phyloP scores from a whole-genome alignment of 805 yeast species.

The Hanseniaspora mollemarum region DNA sequence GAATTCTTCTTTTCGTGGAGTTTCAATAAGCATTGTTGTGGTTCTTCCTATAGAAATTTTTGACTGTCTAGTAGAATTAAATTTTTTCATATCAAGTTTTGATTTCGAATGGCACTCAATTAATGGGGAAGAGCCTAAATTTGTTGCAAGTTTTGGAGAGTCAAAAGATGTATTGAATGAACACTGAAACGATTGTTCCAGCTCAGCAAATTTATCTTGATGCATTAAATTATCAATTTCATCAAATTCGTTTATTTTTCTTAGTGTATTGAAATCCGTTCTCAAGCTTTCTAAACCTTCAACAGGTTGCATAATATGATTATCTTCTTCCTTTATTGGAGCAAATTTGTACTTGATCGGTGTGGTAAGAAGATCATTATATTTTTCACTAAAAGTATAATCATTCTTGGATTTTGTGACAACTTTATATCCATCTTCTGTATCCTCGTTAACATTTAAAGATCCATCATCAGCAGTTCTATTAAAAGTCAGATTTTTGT shows the following conservation, averaged over 20 bases:
- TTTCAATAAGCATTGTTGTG: conserved; percentile 5
- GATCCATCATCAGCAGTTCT: conserved; percentile 15
- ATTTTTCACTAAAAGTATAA: background rate
- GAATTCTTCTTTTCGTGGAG: background rate
- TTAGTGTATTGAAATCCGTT: background rate
- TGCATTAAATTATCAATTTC: background rate
- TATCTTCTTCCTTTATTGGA: background rate
- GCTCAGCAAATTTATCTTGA: background rate
- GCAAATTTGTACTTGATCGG: background rate
- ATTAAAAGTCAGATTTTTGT: background rate
- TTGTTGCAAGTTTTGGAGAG: conserved; percentile 9
- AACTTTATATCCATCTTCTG: conserved; percentile 22
- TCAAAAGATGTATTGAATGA: conserved; percentile 16
- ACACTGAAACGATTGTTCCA: conserved; percentile 14
- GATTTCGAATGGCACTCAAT: conserved; percentile 11
- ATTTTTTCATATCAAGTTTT: background rate
- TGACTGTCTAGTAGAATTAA: background rate
- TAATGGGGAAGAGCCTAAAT: conserved; percentile 5
- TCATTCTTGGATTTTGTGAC: conserved; percentile 16
- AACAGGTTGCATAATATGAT: background rate
- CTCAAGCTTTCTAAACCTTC: background rate
- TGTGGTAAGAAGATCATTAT: background rate
- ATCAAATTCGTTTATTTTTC: background rate
- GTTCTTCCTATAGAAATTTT: conserved; percentile 10
- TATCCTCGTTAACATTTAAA: conserved; percentile 19